phyloP scores from a whole-genome alignment of 345 rosid species.

The Populus deltoides region DNA sequence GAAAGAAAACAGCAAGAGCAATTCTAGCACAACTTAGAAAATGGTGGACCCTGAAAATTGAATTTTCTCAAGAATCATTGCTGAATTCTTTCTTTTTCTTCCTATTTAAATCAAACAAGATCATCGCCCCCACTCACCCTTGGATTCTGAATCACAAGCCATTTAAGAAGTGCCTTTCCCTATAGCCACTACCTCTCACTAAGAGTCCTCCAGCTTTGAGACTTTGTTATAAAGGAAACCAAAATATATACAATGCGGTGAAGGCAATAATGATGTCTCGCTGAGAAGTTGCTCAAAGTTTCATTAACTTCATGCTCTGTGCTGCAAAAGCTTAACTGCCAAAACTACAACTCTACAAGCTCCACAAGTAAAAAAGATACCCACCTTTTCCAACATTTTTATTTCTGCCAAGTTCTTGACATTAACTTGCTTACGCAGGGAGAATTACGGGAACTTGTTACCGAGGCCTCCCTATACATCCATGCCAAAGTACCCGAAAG shows the following conservation, averaged over 20 bases:
- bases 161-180: neutral
- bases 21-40: neutral
- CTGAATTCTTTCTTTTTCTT: too few relatives aligned
- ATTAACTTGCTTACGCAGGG: constrained; percentile 57
- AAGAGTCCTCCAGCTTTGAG: neutral
- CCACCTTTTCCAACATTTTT: neutral
- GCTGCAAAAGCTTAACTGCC: neutral
- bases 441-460: constrained; percentile 38
- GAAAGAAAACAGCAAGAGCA: neutral
- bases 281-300: neutral
- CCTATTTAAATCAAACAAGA: neutral
- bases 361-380: neutral
- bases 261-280: neutral
- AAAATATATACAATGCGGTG: neutral
- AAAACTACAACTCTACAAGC: neutral
- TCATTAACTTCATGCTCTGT: neutral
- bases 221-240: neutral
- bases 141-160: neutral
- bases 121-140: neutral
- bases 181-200: neutral
- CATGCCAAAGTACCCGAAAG: constrained; percentile 61
- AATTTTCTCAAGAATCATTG: neutral
- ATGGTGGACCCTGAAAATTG: neutral
- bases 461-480: constrained; percentile 58
- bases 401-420: constrained; percentile 75